Evolutionary conservation across 768 basidiomycete species (phyloP).

Genomic region (Leccinellum rugosiceps): DNA sequence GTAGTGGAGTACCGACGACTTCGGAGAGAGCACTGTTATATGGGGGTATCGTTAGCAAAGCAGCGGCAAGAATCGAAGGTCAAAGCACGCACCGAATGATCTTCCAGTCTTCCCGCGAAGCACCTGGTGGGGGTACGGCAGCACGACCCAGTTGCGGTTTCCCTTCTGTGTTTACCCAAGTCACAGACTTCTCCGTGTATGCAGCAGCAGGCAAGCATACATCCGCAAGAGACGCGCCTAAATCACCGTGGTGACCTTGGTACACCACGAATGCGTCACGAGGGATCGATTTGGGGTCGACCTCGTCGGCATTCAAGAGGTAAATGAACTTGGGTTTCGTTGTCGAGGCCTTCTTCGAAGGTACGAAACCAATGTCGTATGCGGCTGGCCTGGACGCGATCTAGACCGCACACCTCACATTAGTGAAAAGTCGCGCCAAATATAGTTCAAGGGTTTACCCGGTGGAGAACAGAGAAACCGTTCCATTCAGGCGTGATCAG

Average conservation of each 20-base stretch:
- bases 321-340: conserved; percentile 93
- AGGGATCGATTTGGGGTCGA: conserved; percentile 86
- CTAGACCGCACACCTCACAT: conserved; percentile 37
- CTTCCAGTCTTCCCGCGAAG: conserved; percentile 96
- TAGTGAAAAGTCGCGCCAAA: not conserved
- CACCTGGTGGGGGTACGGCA: conserved; percentile 93
- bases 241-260: conserved; percentile 97
- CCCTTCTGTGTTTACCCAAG: conserved; percentile 98
- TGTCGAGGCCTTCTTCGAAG: conserved; percentile 71
- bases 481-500: conserved; percentile 92
- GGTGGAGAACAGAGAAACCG: conserved; percentile 88
- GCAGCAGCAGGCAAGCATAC: conserved; percentile 91
- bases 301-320: conserved; percentile 93
- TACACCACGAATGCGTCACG: conserved; percentile 95
- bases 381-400: conserved; percentile 90
- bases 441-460: conserved; percentile 47
- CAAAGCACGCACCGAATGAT: conserved; percentile 67
- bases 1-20: conserved; percentile 71
- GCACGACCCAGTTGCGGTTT: conserved; percentile 86
- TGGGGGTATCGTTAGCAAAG: not conserved
- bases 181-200: conserved; percentile 87
- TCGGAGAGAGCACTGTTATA: conserved; percentile 78
- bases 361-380: conserved; percentile 92
- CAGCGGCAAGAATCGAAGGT: not conserved
- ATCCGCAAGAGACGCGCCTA: conserved; percentile 96